These are phyloP conservation scores for Penicillium italicum DNA, from an alignment of 2,329 filamentous ascomycete species.

Conservation along the genomic window DNA sequence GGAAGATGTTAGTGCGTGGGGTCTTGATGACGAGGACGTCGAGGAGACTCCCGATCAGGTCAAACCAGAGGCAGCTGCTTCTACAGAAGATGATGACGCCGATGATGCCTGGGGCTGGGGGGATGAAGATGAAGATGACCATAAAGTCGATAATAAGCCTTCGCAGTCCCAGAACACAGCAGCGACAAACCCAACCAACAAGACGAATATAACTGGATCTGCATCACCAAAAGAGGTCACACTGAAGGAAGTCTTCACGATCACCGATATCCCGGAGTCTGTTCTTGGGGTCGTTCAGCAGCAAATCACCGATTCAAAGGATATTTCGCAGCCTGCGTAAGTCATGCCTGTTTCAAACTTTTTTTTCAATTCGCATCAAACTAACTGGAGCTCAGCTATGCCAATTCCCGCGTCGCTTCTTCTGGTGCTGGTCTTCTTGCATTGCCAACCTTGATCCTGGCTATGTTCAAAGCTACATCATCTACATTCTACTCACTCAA, in stretches of 20 bases:
- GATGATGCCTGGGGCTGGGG: slow-evolving; percentile 83
- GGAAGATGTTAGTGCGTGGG: slow-evolving; percentile 51
- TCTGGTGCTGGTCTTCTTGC: slow-evolving; percentile 44
- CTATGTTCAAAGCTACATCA: slow-evolving; percentile 51
- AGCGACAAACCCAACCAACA: slow-evolving; percentile 22
- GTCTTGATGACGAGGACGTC: slow-evolving; percentile 44
- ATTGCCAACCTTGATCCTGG: slow-evolving; percentile 47
- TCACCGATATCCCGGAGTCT: slow-evolving; percentile 80
- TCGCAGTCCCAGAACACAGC: slow-evolving; percentile 19
- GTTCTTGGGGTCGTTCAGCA: slow-evolving; percentile 51
- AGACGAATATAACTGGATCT: slow-evolving; percentile 14
- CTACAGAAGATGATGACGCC: slow-evolving; percentile 35
- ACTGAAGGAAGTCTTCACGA: slow-evolving; percentile 78
- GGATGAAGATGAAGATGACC: slow-evolving; percentile 55
- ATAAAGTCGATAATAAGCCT: slow-evolving; percentile 23
- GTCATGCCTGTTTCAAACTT: slow-evolving; percentile 13
- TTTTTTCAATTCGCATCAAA: not conserved
- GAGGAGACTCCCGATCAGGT: slow-evolving; percentile 31
- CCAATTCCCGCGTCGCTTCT: slow-evolving; percentile 38
- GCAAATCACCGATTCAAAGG: slow-evolving; percentile 43
- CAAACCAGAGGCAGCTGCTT: slow-evolving; percentile 12
- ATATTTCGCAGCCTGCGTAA: slow-evolving; percentile 38
- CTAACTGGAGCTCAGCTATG: slow-evolving; percentile 29
- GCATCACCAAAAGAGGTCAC: slow-evolving; percentile 61
- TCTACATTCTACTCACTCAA: slow-evolving; percentile 46